These are phyloP conservation scores for Ophiostoma quercus DNA, from an alignment of 2,329 filamentous ascomycete genomes.

Conservation along the genomic window DNA sequence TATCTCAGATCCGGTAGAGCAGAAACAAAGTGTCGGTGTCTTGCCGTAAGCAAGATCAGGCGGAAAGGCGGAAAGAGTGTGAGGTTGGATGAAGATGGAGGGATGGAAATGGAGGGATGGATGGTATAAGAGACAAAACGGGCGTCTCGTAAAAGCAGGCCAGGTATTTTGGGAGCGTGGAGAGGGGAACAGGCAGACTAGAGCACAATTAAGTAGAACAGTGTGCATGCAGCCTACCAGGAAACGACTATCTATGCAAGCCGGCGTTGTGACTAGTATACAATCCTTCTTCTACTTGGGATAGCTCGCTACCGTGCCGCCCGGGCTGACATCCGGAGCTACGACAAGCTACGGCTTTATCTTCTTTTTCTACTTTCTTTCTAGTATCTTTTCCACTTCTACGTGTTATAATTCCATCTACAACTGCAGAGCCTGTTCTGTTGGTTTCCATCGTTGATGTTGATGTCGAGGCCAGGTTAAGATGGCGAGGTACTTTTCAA, in stretches of 20 bases:
- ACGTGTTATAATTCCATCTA: neutral
- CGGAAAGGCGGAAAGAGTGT: neutral
- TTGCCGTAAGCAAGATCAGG: neutral
- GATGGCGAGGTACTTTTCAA: neutral
- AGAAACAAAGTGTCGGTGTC: neutral
- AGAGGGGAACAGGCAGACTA: neutral
- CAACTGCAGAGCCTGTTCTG: neutral
- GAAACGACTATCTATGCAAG: no score
- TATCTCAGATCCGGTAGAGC: neutral
- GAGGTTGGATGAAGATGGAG: neutral
- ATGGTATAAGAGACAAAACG: neutral
- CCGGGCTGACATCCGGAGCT: neutral
- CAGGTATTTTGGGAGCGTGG: neutral
- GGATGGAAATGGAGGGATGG: neutral
- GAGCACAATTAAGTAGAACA: neutral
- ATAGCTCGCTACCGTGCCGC: neutral
- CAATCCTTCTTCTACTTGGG: neutral
- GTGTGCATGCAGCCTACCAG: neutral
- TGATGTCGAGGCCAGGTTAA: neutral
- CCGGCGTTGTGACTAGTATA: neutral
- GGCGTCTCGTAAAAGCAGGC: neutral
- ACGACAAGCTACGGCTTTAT: neutral
- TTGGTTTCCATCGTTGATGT: neutral
- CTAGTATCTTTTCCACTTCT: neutral
- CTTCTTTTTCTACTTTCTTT: neutral